Evolutionary conservation across 305 asterid species (phyloP).

Genomic region (Euphrasia arctica): DNA sequence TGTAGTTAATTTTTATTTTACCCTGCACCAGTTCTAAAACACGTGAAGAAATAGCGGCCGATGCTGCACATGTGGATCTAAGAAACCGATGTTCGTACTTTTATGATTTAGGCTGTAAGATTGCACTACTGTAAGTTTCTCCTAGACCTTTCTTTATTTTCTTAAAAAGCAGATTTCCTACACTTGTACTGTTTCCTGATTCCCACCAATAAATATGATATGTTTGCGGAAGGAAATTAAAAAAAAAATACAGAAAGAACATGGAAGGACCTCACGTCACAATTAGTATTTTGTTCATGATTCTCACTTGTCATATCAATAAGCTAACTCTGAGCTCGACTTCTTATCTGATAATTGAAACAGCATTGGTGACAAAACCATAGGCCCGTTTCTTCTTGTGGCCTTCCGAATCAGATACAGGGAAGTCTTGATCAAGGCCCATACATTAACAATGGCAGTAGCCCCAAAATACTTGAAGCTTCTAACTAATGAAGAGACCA

Average conservation of each 20-base stretch:
- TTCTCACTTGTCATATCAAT: too few relatives aligned
- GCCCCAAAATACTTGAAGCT: constrained; percentile 68
- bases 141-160: constrained; percentile 7
- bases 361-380: too few relatives aligned
- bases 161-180: not conserved
- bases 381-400: too few relatives aligned
- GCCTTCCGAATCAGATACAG: too few relatives aligned
- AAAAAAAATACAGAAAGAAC: too few relatives aligned
- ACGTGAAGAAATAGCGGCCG: constrained; percentile 98
- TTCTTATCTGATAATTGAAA: constrained; percentile 17
- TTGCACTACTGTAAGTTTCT: constrained; percentile 73
- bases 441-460: constrained; percentile 50
- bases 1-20: too few relatives aligned
- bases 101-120: constrained; percentile 81
- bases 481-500: constrained; percentile 81
- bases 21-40: too few relatives aligned
- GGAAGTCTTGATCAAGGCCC: constrained; percentile 89
- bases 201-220: too few relatives aligned
- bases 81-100: constrained; percentile 46
- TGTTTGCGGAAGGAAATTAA: too few relatives aligned
- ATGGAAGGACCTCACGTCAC: too few relatives aligned
- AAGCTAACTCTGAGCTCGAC: constrained; percentile 1
- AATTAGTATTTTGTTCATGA: too few relatives aligned
- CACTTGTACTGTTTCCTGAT: not conserved
- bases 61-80: constrained; percentile 96